phyloP scores from a whole-genome alignment of 2,329 filamentous ascomycete genomes.

The Aureobasidium zeae region DNA sequence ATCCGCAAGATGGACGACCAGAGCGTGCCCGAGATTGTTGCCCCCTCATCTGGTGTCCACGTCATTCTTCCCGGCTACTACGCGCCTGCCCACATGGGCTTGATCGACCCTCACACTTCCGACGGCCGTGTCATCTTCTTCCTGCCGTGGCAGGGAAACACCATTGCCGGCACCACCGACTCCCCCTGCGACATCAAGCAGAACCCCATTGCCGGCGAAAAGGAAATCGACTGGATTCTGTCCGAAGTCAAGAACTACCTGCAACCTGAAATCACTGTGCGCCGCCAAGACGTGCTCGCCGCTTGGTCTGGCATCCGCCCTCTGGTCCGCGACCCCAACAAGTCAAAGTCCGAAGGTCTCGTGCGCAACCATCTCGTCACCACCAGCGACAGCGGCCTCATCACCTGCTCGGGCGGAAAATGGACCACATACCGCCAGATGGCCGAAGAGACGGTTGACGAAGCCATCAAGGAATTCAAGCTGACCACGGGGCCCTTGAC shows the following conservation, averaged over 20 bases:
- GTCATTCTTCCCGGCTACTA: slow-evolving; percentile 82
- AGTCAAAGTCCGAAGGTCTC: slow-evolving; percentile 75
- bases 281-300: slow-evolving; percentile 76
- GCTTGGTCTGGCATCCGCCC: slow-evolving; percentile 85
- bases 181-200: slow-evolving; percentile 61
- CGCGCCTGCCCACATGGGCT: slow-evolving; percentile 74
- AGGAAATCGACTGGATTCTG: slow-evolving; percentile 82
- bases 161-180: slow-evolving; percentile 82
- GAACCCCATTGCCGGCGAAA: slow-evolving; percentile 69
- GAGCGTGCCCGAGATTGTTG: slow-evolving; percentile 64
- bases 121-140: slow-evolving; percentile 90
- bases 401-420: slow-evolving; percentile 82
- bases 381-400: slow-evolving; percentile 65
- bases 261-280: slow-evolving; percentile 73
- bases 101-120: slow-evolving; percentile 78
- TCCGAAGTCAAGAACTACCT: slow-evolving; percentile 75
- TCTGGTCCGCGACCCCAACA: slow-evolving; percentile 76
- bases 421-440: slow-evolving; percentile 93
- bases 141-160: slow-evolving; percentile 87
- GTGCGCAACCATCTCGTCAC: slow-evolving; percentile 81
- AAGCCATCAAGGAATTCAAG: slow-evolving; percentile 60
- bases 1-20: slow-evolving; percentile 79
- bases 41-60: slow-evolving; percentile 77
- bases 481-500: slow-evolving; percentile 49
- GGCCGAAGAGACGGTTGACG: slow-evolving; percentile 82